These are phyloP conservation scores for Citrus hindsii DNA, from an alignment of 345 rosid genomes.

Conservation along the genomic window DNA sequence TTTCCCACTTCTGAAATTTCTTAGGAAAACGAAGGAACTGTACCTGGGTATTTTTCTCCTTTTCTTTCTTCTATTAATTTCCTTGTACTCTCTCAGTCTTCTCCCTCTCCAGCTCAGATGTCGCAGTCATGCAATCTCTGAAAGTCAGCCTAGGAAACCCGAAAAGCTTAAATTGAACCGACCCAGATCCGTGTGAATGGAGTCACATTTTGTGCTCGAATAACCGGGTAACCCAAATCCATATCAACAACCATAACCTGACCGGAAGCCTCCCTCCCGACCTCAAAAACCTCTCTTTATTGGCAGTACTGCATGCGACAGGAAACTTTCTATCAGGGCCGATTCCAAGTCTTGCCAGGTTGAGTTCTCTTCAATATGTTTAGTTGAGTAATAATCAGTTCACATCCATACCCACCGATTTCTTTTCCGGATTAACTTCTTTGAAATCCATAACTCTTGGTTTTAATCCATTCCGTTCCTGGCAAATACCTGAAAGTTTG, in stretches of 20 bases:
- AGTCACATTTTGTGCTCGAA: conserved; percentile 29
- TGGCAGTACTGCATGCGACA: conserved; percentile 48
- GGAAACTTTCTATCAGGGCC: conserved; percentile 44
- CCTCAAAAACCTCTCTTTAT: conserved; percentile 40
- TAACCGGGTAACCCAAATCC: conserved; percentile 48
- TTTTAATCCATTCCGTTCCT: conserved; percentile 41
- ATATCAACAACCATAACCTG: conserved; percentile 41
- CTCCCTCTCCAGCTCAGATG: neutral
- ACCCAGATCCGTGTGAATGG: conserved; percentile 69
- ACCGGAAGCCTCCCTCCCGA: conserved; percentile 53
- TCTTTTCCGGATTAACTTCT: conserved; percentile 54
- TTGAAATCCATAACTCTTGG: conserved; percentile 37
- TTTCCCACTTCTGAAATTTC: neutral
- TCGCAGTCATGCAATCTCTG: conserved; percentile 15
- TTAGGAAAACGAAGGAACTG: neutral
- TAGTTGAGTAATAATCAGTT: conserved; percentile 43
- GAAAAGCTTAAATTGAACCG: conserved; percentile 48
- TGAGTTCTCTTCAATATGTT: conserved; percentile 32
- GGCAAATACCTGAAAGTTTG: conserved; percentile 54
- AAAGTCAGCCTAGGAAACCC: conserved; percentile 33
- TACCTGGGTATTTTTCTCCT: neutral
- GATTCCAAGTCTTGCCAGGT: conserved; percentile 53
- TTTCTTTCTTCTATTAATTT: neutral
- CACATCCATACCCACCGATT: conserved; percentile 44
- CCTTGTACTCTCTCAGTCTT: neutral